Evolutionary conservation across 495 filamentous ascomycete genomes (phyloP), one percentile per base, ranked within the genome.

Genomic region (Aspergillus nanangensis): DNA sequence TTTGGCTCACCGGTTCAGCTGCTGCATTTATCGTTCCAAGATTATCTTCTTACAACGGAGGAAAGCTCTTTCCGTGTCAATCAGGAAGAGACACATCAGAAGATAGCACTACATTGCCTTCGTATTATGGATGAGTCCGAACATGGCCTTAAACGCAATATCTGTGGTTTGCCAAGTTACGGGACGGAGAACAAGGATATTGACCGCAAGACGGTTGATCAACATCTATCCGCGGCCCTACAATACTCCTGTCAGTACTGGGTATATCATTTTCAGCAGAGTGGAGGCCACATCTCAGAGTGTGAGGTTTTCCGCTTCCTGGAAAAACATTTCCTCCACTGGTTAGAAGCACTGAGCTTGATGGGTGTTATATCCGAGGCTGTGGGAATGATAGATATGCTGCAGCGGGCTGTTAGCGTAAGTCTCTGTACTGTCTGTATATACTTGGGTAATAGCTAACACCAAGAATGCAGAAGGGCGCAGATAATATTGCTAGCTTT

Each of bases 171-270:
- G 9, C 15, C 41, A 53, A 44, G 45, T n/a, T 49, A 57, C 22
- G 64, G 62, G 17, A 55, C 25, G 29, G 38, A 45, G 9, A 14
- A 47, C 19, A 38, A 1, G 3, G 61, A 70, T 3, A 53, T 71
- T 21, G 43, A 58, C 40, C 13, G 0, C 8, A 21, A 48, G 5
- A 49, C n/a, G 7, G 56, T 71, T 32, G 27, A 34, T 9, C 25
- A 59, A 0, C 46, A 47, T 29, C 36, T 76, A 7, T 45, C 62
- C 22, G 4, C 53, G 17, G 56, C 62, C 44, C 38, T 67, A 29
- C 47, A 58, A 55, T 72, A 78, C 48, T 52, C 67, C 29, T 78
- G 68, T 53, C 56, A 48, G 7, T 72, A 74, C 49, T 80, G 69
- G 76, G 57, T 69, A 42, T 27, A 67, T 44, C 71, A 81, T 57